These are phyloP conservation scores for Metahyphopichia silvanorum DNA, from an alignment of 805 yeast genomes.

Conservation along the genomic window DNA sequence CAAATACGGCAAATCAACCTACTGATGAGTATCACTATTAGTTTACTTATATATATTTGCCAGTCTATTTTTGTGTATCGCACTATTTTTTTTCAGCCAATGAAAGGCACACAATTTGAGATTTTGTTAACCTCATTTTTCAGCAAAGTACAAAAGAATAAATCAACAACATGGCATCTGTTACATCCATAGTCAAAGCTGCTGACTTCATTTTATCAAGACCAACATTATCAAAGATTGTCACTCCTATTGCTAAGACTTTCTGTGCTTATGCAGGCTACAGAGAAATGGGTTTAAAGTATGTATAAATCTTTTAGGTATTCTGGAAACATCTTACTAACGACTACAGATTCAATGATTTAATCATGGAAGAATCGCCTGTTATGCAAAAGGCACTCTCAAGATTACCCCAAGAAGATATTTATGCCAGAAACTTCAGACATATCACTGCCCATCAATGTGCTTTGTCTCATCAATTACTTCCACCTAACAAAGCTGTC, in stretches of 20 bases:
- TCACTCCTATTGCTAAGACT: constrained; percentile 75
- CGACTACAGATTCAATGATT: constrained; percentile 66
- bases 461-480: constrained; percentile 75
- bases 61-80: constrained; percentile 1
- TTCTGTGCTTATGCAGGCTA: constrained; percentile 80
- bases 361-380: constrained; percentile 84
- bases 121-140: constrained; percentile 6
- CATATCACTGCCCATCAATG: constrained; percentile 89
- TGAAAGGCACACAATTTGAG: constrained; percentile 16
- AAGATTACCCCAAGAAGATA: constrained; percentile 81
- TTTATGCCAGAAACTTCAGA: constrained; percentile 91
- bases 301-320: constrained; percentile 10
- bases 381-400: constrained; percentile 80
- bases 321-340: constrained; percentile 10
- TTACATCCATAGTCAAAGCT: constrained; percentile 67
- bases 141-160: not conserved
- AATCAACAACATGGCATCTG: constrained; percentile 46
- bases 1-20: constrained; percentile 52
- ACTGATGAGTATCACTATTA: constrained; percentile 66
- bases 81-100: constrained; percentile 16
- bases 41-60: not conserved
- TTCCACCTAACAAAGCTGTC: constrained; percentile 77
- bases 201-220: constrained; percentile 79
- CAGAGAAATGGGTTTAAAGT: constrained; percentile 88
- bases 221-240: constrained; percentile 71